Base-by-base conservation (phyloP, 768 basidiomycete genomes). In the Crassisporium funariophilum region DNA sequence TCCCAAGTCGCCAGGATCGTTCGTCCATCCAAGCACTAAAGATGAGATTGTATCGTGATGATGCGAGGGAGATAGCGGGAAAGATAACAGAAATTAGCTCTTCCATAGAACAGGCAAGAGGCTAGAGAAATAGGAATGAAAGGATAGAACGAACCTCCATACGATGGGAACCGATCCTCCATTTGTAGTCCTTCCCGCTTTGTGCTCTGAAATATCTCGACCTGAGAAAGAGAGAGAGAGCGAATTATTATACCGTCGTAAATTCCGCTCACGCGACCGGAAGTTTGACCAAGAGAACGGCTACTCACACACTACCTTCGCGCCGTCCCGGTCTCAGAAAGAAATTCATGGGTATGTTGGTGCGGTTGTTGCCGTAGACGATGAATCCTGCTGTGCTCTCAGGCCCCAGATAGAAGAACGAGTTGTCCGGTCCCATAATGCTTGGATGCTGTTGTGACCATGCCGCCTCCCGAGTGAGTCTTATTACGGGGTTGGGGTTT, bases 371-470 rank as follows among this genome's bases (percentile, higher is more conserved):
- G 3, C 88, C 88, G 46, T 88, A 89, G 34, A 79, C 75, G 41
- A 89, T 66, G 55, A 81, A 81, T 2, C 88, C 88, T 4, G 79
- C 76, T 2, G 72, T 55, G 44, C 72, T 76, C 33, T 71, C 71
- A 4, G 88, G 86, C 1, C 88, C 88, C 48, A 91, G 81, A 58
- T 88, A 90, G 50, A 89, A 78, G 60, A 76, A 88, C 4, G 88
- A 81, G 31, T 79, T 84, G 49, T 75, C 79, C n/a, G 88, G 88
- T n/a, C 88, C 88, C 82, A 88, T 84, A 52, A 89, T 82, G 37
- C 70, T 75, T 17, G 81, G 78, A 58, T 88, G 82, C 45, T 81
- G 82, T 55, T 81, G 75, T 17, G 79, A 71, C 88, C 88, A 90
- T 16, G 69, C 72, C 0, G 73, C 63, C 57, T 90, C 85, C 13